Evolutionary conservation across 2,329 filamentous ascomycete genomes (phyloP).

Genomic region (Stagonosporopsis rhizophila): DNA sequence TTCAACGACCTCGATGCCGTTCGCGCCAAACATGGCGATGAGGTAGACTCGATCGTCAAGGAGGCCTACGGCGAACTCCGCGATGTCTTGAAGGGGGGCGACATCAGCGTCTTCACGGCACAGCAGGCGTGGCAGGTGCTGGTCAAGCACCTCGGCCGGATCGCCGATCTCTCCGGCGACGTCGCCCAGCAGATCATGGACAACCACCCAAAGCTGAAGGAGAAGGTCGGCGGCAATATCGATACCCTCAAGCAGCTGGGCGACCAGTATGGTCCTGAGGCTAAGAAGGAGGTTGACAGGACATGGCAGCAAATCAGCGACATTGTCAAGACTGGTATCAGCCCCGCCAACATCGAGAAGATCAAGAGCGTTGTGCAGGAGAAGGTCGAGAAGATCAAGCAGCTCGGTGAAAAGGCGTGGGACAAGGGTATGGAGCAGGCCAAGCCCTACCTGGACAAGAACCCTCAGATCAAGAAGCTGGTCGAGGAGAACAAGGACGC

Average conservation of each 20-base stretch:
- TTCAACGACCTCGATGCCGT: constrained; percentile 76
- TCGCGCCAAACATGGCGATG: constrained; percentile 69
- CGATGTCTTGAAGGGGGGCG: constrained; percentile 65
- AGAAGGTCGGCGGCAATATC: constrained; percentile 72
- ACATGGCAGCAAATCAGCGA: constrained; percentile 73
- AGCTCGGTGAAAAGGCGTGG: constrained; percentile 75
- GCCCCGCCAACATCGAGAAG: constrained; percentile 61
- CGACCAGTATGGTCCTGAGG: constrained; percentile 74
- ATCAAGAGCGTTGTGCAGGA: constrained; percentile 70
- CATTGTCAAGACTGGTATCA: constrained; percentile 68
- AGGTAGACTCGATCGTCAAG: constrained; percentile 72
- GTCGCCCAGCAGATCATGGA: constrained; percentile 70
- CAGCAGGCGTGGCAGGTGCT: constrained; percentile 68
- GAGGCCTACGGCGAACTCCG: constrained; percentile 74
- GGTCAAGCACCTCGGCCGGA: constrained; percentile 65
- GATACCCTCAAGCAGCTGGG: constrained; percentile 74
- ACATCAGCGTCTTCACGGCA: constrained; percentile 67
- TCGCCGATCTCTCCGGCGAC: constrained; percentile 69
- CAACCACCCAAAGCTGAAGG: constrained; percentile 76
- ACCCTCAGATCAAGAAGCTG: constrained; percentile 75
- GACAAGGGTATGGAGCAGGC: constrained; percentile 73
- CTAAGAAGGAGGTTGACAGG: constrained; percentile 76
- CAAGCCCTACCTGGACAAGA: constrained; percentile 77
- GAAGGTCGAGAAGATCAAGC: constrained; percentile 70
- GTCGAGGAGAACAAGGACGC: constrained; percentile 73